phyloP scores from a whole-genome alignment of 331 rosid species.

The Malus hybrid region DNA sequence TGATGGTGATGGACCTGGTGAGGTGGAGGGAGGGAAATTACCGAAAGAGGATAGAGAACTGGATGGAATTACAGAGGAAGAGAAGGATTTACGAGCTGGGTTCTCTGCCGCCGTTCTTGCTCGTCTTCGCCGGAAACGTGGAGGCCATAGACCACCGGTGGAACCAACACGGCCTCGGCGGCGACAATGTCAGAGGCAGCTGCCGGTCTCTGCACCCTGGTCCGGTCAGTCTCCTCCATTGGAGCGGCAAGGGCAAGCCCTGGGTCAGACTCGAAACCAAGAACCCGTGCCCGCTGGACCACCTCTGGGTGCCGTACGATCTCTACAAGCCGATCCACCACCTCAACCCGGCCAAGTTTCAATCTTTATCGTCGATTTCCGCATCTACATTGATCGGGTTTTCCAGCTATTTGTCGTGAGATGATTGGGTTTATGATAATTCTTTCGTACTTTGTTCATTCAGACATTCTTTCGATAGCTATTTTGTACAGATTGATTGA shows the following conservation, averaged over 20 bases:
- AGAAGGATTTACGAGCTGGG: conserved; percentile 79
- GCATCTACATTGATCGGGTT: conserved; percentile 45
- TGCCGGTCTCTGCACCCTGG: conserved; percentile 87
- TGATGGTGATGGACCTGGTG: conserved; percentile 82
- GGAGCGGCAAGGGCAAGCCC: conserved; percentile 98
- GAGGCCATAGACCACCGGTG: conserved; percentile 79
- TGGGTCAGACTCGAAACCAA: conserved; percentile 79
- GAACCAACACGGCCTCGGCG: conserved; percentile 95
- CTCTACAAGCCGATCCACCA: conserved; percentile 29
- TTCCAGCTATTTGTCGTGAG: conserved; percentile 39
- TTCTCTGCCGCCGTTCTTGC: conserved; percentile 72
- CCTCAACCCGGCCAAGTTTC: conserved; percentile 4
- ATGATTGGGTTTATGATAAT: conserved; percentile 4
- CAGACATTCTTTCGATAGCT: conserved; percentile 22
- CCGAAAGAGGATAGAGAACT: conserved; percentile 59
- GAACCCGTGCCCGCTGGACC: conserved; percentile 65
- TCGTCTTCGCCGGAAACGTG: conserved; percentile 74
- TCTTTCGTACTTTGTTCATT: conserved; percentile 20
- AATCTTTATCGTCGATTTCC: conserved; percentile 16
- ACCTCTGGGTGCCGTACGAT: conserved; percentile 91
- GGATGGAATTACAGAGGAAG: conserved; percentile 83
- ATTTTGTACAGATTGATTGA: conserved; percentile 44
- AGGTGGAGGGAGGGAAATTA: conserved; percentile 69
- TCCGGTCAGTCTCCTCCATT: conserved; percentile 79
- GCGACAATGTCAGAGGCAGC: conserved; percentile 74